These are phyloP conservation scores for Pseudofabraea citricarpa DNA, from an alignment of 2,329 filamentous ascomycete genomes.

Conservation along the genomic window DNA sequence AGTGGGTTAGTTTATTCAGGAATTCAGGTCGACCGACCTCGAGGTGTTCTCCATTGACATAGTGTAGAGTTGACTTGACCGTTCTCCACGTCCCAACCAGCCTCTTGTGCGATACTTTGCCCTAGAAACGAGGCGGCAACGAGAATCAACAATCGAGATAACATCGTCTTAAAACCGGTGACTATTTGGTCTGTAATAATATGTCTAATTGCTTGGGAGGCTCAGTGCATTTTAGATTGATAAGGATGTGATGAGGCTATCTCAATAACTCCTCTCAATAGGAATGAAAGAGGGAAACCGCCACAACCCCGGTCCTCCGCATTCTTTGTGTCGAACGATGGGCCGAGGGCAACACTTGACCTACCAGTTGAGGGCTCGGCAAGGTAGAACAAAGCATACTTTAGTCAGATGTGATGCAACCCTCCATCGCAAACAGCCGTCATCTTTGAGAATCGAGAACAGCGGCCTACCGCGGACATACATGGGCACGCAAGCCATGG, in stretches of 20 bases:
- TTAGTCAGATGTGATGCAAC: neutral
- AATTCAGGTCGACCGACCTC: conserved; percentile 26
- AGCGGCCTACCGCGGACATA: neutral
- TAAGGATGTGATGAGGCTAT: neutral
- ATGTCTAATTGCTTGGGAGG: neutral
- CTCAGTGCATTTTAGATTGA: neutral
- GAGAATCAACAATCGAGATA: neutral
- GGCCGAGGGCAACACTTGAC: neutral
- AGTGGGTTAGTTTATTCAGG: conserved; percentile 11
- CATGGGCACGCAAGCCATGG: neutral
- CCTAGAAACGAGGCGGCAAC: neutral
- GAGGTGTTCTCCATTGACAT: conserved; percentile 44
- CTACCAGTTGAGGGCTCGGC: neutral
- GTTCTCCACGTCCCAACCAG: neutral
- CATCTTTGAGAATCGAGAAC: neutral
- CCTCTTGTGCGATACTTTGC: neutral
- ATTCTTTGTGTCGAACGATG: neutral
- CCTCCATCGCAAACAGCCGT: neutral
- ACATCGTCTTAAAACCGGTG: neutral
- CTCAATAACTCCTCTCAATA: neutral
- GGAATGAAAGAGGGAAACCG: neutral
- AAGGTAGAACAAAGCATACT: neutral
- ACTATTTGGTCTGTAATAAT: neutral
- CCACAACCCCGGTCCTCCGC: neutral
- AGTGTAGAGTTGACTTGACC: conserved; percentile 51